Base-by-base conservation (phyloP, 805 yeast genomes). In the Barnettozyma sucrosica region DNA sequence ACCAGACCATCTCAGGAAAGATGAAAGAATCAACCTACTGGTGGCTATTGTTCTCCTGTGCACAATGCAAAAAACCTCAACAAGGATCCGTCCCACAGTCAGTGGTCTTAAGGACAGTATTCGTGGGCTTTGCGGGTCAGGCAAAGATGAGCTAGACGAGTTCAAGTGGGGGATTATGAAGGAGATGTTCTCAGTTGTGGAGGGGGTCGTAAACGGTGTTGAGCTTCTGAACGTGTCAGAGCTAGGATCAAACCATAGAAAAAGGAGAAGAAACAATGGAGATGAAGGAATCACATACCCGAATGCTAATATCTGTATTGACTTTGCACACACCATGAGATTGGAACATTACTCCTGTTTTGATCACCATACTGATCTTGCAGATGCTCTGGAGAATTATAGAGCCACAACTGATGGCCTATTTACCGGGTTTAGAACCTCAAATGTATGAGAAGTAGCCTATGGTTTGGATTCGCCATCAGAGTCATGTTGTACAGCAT, bases 1-100 rank as follows among this genome's bases (percentile, higher is more conserved):
- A 57, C 92, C 92, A 0, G 92, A 84, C 59, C 92, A 85, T 64
- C 65, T 85, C 48, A 72, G 69, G 49, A 84, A 81, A 58, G 66
- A 64, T 1, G 83, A 80, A 55, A 66, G 93, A 46, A 56, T 83
- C 18, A 58, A 56, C 5, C 63, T 85, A 21, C 62, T 85, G 58
- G 64, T 74, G 28, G 52, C 65, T 11, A 68, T 80, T 11, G 43
- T 71, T 6, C 44, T 64, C 20, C 26, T 20, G 10, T 37, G 37
- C 19, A 24, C 26, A 10, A 8, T 5, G 28, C 11, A 2, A 6
- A 7, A 36, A 10, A 19, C 9, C 18, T 18, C 16, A 21, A 14
- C 25, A 21, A 36, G 25, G 13, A 18, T 5, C 21, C 9, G 40
- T 14, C 26, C 40, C 23, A 36, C 40, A 21, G 25, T 36, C 4